A percentile compares a stretch with the other conserved stretches of the same genome.
These are phyloP conservation scores for Hypoxylon sp. DNA, from an alignment of 2,329 filamentous ascomycete genomes.

Conservation along the genomic window DNA sequence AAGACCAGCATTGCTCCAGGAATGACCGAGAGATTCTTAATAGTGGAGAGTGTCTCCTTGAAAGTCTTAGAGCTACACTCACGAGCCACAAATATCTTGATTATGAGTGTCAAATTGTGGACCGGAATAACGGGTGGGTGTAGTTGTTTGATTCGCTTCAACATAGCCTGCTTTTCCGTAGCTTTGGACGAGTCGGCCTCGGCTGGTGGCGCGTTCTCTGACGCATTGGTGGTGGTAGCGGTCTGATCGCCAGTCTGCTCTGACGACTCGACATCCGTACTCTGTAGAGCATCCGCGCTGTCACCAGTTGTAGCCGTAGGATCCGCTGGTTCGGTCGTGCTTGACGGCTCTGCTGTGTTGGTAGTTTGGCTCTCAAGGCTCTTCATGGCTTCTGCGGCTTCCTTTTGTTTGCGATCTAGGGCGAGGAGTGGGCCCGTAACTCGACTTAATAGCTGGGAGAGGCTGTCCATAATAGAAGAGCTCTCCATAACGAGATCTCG, in stretches of 20 bases:
- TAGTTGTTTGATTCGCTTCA: slow-evolving; percentile 66
- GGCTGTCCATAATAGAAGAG: slow-evolving; percentile 93
- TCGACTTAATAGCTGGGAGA: slow-evolving; percentile 85
- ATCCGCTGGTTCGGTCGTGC: slow-evolving; percentile 28
- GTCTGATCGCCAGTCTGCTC: slow-evolving; percentile 37
- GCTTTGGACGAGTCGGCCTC: slow-evolving; percentile 49
- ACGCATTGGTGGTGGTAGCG: slow-evolving; percentile 27
- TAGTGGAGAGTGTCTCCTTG: slow-evolving; percentile 96
- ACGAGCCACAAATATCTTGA: slow-evolving; percentile 93
- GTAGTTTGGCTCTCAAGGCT: slow-evolving; percentile 46
- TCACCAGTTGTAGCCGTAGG: slow-evolving; percentile 22
- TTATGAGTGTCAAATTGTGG: slow-evolving; percentile 89
- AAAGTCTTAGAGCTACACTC: slow-evolving; percentile 99
- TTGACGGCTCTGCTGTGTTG: slow-evolving; percentile 34
- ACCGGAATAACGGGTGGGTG: slow-evolving; percentile 87
- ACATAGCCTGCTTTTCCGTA: slow-evolving; percentile 51
- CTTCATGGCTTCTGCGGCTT: slow-evolving; percentile 51
- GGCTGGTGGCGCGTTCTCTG: slow-evolving; percentile 40
- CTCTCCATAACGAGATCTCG: slow-evolving; percentile 97
- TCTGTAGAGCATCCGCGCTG: slow-evolving; percentile 23
- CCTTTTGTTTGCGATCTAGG: slow-evolving; percentile 72
- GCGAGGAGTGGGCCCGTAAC: slow-evolving; percentile 87
- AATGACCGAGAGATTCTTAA: slow-evolving; percentile 95
- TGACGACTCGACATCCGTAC: slow-evolving; percentile 29
- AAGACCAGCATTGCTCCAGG: slow-evolving; percentile 90